phyloP scores from a whole-genome alignment of 225 moss, liverwort and hornwort genomes.

The Physcomitrium patens region DNA sequence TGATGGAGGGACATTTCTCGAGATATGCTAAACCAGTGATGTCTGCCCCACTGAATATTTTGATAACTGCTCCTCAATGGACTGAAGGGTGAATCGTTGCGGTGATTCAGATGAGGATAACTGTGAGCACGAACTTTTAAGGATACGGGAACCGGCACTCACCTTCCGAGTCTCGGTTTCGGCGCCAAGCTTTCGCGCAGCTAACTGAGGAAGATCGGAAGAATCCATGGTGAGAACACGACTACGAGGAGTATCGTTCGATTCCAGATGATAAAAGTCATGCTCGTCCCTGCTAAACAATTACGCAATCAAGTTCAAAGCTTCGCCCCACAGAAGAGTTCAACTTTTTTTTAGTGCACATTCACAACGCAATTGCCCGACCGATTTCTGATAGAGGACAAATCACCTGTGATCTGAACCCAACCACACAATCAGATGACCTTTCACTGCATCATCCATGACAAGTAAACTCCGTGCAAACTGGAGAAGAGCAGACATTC shows the following conservation, averaged over 20 bases:
- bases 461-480: too few species aligned
- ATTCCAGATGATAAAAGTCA: constrained; percentile 32
- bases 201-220: constrained; percentile 36
- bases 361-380: constrained; percentile 18
- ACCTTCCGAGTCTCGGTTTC: constrained; percentile 31
- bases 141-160: background rate
- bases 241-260: background rate
- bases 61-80: too few species aligned
- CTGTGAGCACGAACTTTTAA: background rate
- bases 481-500: too few species aligned
- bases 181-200: constrained; percentile 37
- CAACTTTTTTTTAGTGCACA: constrained; percentile 3
- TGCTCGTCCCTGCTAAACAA: constrained; percentile 39
- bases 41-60: too few species aligned
- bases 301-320: constrained; percentile 20
- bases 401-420: constrained; percentile 4
- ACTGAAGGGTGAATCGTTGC: too few species aligned
- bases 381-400: constrained; percentile 12
- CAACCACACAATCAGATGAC: too few species aligned
- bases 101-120: background rate
- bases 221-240: constrained; percentile 27
- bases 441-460: too few species aligned
- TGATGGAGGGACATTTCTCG: too few species aligned
- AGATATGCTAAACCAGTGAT: too few species aligned
- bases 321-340: background rate